phyloP scores from a whole-genome alignment of 129 eudicot genomes.

The Artemisia tridentata region DNA sequence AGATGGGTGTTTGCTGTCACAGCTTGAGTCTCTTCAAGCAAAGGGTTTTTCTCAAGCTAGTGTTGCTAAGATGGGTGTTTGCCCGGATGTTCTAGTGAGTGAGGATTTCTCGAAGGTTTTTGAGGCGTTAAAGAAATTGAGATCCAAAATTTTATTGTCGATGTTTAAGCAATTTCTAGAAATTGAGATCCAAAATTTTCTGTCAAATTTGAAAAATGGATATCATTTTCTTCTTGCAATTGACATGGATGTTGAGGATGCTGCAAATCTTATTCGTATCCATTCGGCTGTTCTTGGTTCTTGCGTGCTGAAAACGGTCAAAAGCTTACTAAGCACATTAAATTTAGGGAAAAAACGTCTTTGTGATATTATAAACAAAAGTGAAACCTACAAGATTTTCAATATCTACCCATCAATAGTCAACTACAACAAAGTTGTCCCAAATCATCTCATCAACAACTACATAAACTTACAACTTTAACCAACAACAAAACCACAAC shows the following conservation, averaged over 20 bases:
- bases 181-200: constrained; percentile 36
- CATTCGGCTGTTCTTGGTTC: constrained; percentile 58
- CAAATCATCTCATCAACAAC: too few relatives aligned
- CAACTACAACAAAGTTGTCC: too few relatives aligned
- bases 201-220: constrained; percentile 43
- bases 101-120: too few relatives aligned
- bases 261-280: constrained; percentile 41
- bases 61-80: too few relatives aligned
- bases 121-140: too few relatives aligned
- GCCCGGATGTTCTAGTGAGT: too few relatives aligned
- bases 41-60: constrained; percentile 46
- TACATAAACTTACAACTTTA: too few relatives aligned
- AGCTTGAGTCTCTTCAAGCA: constrained; percentile 41
- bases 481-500: too few relatives aligned
- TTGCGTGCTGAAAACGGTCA: constrained; percentile 45
- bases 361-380: constrained; percentile 45
- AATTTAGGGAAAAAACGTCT: constrained; percentile 51
- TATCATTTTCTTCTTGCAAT: constrained; percentile 51
- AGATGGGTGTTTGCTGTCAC: constrained; percentile 42
- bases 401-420: too few relatives aligned
- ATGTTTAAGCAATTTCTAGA: too few relatives aligned
- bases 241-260: constrained; percentile 53
- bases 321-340: constrained; percentile 40
- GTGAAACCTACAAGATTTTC: too few relatives aligned
- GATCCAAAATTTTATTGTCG: too few relatives aligned